Conservation (phyloP, 306 rosid species). For the Dryas alaskensis region DNA sequence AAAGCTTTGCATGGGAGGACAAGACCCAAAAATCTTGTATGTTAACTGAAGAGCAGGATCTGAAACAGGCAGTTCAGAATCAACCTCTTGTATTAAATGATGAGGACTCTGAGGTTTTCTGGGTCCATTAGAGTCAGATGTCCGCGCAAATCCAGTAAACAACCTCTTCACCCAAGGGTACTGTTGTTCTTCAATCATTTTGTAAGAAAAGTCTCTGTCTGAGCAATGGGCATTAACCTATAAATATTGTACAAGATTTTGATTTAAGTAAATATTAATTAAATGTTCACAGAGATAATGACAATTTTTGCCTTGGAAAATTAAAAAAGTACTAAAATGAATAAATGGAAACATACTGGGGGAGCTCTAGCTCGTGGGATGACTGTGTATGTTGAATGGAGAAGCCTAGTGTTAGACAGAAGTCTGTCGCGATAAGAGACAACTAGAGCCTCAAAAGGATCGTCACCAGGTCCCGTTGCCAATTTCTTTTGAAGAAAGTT, state of each 20-base stretch:
- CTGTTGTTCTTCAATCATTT: conserved; percentile 75
- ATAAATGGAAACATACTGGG: conserved; percentile 58
- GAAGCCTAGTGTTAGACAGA: conserved; percentile 68
- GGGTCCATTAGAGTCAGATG: conserved; percentile 87
- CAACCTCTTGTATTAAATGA: conserved; percentile 85
- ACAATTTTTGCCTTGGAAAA: not conserved
- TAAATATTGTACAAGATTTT: conserved; percentile 19
- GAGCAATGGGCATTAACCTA: conserved; percentile 81
- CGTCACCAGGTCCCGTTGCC: conserved; percentile 58
- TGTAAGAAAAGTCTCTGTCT: conserved; percentile 75
- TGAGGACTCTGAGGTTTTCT: conserved; percentile 69
- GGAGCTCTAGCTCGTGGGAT: conserved; percentile 92
- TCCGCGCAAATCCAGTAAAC: conserved; percentile 89
- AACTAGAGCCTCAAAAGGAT: conserved; percentile 83
- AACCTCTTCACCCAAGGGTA: conserved; percentile 89
- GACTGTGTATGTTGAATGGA: conserved; percentile 80
- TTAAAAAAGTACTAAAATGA: conserved; percentile 14
- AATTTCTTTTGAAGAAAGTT: conserved; percentile 46
- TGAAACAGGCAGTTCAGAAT: conserved; percentile 70
- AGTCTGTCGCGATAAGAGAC: conserved; percentile 70
- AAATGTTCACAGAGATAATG: conserved; percentile 13
- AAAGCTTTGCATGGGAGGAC: conserved; percentile 89
- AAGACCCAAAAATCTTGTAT: conserved; percentile 82
- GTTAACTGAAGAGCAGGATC: conserved; percentile 88
- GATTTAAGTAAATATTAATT: conserved; percentile 23